phyloP scores from a whole-genome alignment of 1,139 yeast species.

The Yamadazyma atmosphaerica region DNA sequence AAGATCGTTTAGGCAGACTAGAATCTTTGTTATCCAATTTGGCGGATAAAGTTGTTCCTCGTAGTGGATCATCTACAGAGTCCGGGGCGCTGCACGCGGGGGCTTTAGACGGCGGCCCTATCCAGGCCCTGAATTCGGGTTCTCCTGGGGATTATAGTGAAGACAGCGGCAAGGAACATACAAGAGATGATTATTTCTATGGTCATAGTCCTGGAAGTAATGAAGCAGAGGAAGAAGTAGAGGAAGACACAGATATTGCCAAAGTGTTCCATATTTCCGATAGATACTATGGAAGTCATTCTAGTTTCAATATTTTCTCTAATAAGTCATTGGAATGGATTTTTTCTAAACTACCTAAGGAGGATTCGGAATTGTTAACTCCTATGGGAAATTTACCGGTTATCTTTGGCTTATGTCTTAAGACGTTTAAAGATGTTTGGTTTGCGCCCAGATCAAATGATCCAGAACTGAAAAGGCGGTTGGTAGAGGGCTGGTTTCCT shows the following conservation, averaged over 20 bases:
- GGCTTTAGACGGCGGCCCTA: too few species aligned
- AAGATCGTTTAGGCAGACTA: constrained; percentile 13
- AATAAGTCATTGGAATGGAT: constrained; percentile 21
- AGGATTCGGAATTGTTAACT: constrained; percentile 17
- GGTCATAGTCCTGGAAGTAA: background rate
- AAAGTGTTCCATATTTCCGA: constrained; percentile 8
- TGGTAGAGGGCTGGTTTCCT: constrained; percentile 33
- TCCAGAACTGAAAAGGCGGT: constrained; percentile 18
- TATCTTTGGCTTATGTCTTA: constrained; percentile 25
- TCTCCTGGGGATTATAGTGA: too few species aligned
- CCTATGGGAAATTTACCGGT: constrained; percentile 36
- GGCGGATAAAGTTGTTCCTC: constrained; percentile 7
- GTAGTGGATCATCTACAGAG: background rate
- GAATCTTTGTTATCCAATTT: constrained; percentile 11
- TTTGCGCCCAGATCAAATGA: constrained; percentile 31
- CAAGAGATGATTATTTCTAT: background rate
- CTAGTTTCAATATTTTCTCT: constrained; percentile 18
- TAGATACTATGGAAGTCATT: constrained; percentile 20
- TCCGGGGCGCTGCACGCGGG: too few species aligned
- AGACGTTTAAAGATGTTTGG: constrained; percentile 30
- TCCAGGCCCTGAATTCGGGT: too few species aligned
- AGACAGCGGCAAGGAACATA: background rate
- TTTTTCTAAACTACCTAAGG: constrained; percentile 10
- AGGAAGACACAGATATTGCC: background rate
- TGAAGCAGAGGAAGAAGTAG: background rate